Base-by-base conservation (phyloP, 768 basidiomycete genomes). In the Calocybe indica region DNA sequence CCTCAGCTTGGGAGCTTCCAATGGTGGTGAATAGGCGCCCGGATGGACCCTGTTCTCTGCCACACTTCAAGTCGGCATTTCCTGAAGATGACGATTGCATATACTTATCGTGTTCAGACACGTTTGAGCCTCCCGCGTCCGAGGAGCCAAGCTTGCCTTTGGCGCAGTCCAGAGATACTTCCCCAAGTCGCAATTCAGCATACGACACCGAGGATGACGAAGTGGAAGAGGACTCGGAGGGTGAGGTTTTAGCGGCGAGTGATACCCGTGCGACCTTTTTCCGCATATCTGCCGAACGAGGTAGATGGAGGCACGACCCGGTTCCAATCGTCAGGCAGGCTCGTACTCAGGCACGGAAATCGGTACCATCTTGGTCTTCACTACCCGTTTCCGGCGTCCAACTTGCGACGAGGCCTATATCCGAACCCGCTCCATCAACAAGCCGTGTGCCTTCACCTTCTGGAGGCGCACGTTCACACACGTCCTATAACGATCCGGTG, bases 261-360 rank as follows among this genome's bases (percentile, higher is more conserved):
- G 61, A 58, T 42, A 50, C 64, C 40, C 76, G 73, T 43, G 67
- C 71, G 49, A 79, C 79, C 2, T 80, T 71, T 54, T 81, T 80
- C 54, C 66, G 69, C 40, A 69, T 71, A 8, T 82, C 80, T 36
- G 72, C 76, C 6, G 80, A 82, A 55, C 79, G 80, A 45, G 80
- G 79, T 6, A 71, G 71, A 47, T 82, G 80, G 80, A 67, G 69
- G 52, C 75, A 65, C 48, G 78, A 80, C 51, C 78, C 76, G 1
- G 58, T 72, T 30, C 66, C 69, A 0, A 52, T 60, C 48, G 60
- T 61, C 49, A 54, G 45, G 38, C 57, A 53, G 46, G 42, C 54
- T 37, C 52, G 58, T 36, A 49, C 57, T 28, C 57, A 56, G 34
- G 57, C 58, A 29, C 59, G 69, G 29, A 66, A 68, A 52, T 67